phyloP scores from a whole-genome alignment of 192 early-diverging fungal genomes.

The Mortierella claussenii region DNA sequence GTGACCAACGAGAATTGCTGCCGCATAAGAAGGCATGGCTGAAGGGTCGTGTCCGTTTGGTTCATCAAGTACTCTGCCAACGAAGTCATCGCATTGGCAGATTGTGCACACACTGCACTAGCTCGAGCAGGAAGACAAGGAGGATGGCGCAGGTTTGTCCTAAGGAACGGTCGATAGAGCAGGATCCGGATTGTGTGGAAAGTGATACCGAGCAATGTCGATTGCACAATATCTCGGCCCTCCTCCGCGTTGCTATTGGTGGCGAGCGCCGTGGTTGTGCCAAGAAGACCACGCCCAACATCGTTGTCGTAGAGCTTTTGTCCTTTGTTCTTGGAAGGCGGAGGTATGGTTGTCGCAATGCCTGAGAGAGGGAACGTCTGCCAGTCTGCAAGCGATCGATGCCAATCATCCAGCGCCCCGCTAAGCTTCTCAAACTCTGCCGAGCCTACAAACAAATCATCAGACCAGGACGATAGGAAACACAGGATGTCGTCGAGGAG shows the following conservation, averaged over 20 bases:
- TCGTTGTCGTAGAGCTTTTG: not conserved
- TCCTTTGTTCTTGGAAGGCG: not conserved
- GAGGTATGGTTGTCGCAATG: not conserved
- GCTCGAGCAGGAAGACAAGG: conserved; percentile 41
- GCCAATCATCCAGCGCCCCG: conserved; percentile 35
- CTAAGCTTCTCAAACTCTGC: conserved; percentile 49
- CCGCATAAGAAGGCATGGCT: conserved; percentile 47
- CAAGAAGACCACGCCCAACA: not conserved
- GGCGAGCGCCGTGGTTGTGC: not conserved
- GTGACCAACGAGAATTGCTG: conserved; percentile 48
- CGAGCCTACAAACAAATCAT: conserved; percentile 43
- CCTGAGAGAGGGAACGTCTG: conserved; percentile 45
- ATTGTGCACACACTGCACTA: conserved; percentile 44
- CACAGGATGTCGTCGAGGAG: conserved; percentile 42
- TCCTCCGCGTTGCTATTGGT: conserved; percentile 20
- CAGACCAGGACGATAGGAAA: conserved; percentile 43
- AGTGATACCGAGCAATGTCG: conserved; percentile 32
- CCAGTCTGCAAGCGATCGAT: conserved; percentile 37
- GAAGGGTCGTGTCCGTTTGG: conserved; percentile 25
- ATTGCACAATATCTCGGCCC: conserved; percentile 42
- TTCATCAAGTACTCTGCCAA: conserved; percentile 48
- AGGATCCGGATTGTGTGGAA: conserved; percentile 46
- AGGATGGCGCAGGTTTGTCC: conserved; percentile 47
- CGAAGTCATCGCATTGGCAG: conserved; percentile 49
- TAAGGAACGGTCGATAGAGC: conserved; percentile 40